Evolutionary conservation across 805 yeast genomes (phyloP).

Genomic region (Monosporozyma aquatica): DNA sequence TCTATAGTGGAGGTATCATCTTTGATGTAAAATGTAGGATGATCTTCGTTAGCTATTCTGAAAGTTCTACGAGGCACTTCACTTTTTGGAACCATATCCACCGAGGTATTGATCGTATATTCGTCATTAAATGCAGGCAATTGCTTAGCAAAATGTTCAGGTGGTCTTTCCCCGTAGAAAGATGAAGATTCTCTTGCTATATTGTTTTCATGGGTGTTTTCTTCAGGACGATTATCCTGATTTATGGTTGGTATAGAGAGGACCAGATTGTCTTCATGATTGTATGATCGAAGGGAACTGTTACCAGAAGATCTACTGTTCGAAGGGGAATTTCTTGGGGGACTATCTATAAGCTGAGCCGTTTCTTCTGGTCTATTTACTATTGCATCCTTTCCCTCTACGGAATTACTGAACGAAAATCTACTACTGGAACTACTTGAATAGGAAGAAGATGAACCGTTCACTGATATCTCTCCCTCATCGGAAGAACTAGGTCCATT

Average conservation of each 20-base stretch:
- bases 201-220: no score
- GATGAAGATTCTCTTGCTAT: not conserved
- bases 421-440: not conserved
- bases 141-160: not conserved
- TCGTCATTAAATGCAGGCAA: not conserved
- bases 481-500: not conserved
- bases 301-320: no score
- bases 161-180: not conserved
- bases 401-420: constrained; percentile 5
- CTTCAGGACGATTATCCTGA: no score
- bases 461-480: not conserved
- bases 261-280: no score
- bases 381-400: not conserved
- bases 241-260: no score
- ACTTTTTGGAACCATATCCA: not conserved
- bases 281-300: no score
- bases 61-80: constrained; percentile 14
- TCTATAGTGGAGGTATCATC: constrained; percentile 10
- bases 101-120: not conserved
- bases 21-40: constrained; percentile 20
- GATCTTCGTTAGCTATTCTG: constrained; percentile 27
- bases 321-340: no score
- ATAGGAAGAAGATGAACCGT: not conserved
- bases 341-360: no score
- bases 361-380: not conserved